Conservation (phyloP, 2,329 filamentous ascomycete species). For the Macrophomina tecta region DNA sequence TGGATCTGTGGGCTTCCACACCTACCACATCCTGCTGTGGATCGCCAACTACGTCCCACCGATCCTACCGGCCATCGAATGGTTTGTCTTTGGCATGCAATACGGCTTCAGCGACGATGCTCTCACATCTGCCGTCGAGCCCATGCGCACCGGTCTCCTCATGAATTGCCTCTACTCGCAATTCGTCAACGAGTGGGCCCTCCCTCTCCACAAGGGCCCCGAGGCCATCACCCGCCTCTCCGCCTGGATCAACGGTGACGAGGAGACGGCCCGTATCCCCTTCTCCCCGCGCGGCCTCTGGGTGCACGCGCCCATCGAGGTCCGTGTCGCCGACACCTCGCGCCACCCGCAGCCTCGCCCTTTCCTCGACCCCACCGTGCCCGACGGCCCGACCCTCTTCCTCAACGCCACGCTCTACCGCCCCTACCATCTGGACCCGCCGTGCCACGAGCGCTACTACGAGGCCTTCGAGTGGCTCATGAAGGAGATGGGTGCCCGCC, state of each 20-base stretch:
- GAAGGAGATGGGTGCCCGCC: slow-evolving; percentile 79
- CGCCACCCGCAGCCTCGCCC: slow-evolving; percentile 59
- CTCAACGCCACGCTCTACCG: slow-evolving; percentile 90
- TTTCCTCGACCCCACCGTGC: slow-evolving; percentile 74
- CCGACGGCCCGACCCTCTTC: slow-evolving; percentile 77
- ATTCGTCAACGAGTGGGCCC: slow-evolving; percentile 97
- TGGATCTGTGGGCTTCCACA: slow-evolving; percentile 78
- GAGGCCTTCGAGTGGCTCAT: slow-evolving; percentile 90
- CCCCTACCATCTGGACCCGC: slow-evolving; percentile 78
- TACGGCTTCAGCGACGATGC: slow-evolving; percentile 82
- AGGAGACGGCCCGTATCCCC: slow-evolving; percentile 73
- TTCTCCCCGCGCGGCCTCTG: slow-evolving; percentile 80
- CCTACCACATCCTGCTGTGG: slow-evolving; percentile 91
- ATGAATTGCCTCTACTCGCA: slow-evolving; percentile 99
- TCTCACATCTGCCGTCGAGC: slow-evolving; percentile 76
- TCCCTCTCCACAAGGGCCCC: slow-evolving; percentile 83
- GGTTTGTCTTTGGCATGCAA: slow-evolving; percentile 97
- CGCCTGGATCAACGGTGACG: slow-evolving; percentile 84
- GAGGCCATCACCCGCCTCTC: slow-evolving; percentile 83
- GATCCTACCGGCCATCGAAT: slow-evolving; percentile 86
- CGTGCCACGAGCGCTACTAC: slow-evolving; percentile 79
- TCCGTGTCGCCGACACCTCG: slow-evolving; percentile 79
- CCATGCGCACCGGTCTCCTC: slow-evolving; percentile 78
- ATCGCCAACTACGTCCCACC: slow-evolving; percentile 77
- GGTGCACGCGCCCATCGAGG: slow-evolving; percentile 89